A percentile compares a stretch with the other conserved stretches of the same genome.
Evolutionary conservation across 2,329 filamentous ascomycete species (phyloP).

Genomic region (Claviceps sorghi): DNA sequence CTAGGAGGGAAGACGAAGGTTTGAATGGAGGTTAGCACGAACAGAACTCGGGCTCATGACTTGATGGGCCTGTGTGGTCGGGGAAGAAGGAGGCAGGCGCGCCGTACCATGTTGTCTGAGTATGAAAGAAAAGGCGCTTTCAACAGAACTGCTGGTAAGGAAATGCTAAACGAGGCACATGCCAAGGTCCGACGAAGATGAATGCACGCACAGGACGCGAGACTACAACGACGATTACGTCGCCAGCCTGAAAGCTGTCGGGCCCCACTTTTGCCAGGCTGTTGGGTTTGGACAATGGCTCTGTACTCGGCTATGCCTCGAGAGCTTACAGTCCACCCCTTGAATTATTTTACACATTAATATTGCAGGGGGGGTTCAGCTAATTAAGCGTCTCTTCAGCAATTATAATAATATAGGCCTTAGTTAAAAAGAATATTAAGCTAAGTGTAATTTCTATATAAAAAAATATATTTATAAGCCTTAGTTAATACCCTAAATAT

Average conservation of each 20-base stretch:
- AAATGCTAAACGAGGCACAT: not conserved
- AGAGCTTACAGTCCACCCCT: too few relatives aligned
- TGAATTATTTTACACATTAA: too few relatives aligned
- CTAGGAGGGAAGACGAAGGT: conserved; percentile 9
- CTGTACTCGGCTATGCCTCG: too few relatives aligned
- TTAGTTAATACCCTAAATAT: too few relatives aligned
- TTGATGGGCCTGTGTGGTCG: not conserved
- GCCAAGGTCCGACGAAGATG: not conserved
- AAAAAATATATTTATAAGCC: too few relatives aligned
- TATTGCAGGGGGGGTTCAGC: too few relatives aligned
- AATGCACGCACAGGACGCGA: not conserved
- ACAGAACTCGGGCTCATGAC: not conserved
- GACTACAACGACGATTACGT: not conserved
- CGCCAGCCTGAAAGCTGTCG: not conserved
- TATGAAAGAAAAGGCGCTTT: not conserved
- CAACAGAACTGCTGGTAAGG: not conserved
- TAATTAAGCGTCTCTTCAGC: too few relatives aligned
- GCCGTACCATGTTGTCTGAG: not conserved
- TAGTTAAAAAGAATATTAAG: too few relatives aligned
- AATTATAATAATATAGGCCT: too few relatives aligned
- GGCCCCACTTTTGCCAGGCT: not conserved
- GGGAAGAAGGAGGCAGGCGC: not conserved
- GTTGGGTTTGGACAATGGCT: too few relatives aligned
- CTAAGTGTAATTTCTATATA: too few relatives aligned
- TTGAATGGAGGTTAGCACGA: not conserved